These are phyloP conservation scores for Quercus berberidifolia DNA, from an alignment of 306 rosid species.

Conservation along the genomic window DNA sequence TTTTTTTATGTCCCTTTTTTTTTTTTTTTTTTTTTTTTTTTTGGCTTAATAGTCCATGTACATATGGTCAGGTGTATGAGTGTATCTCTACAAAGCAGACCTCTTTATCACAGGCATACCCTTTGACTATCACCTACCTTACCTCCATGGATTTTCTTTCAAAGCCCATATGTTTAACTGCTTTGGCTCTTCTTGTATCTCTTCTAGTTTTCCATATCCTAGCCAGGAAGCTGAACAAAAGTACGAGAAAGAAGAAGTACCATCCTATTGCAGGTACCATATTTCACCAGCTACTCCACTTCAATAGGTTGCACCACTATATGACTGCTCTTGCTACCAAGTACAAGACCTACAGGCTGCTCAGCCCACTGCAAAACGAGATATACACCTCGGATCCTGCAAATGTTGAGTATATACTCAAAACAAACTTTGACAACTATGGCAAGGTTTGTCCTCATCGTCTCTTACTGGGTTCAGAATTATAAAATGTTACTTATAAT, in stretches of 20 bases:
- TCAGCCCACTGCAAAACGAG: conserved; percentile 54
- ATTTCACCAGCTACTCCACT: conserved; percentile 62
- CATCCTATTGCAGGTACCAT: conserved; percentile 72
- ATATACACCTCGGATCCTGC: conserved; percentile 67
- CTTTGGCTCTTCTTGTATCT: conserved; percentile 27
- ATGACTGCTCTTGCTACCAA: conserved; percentile 77
- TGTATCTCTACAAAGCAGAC: too few relatives aligned
- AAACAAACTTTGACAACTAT: conserved; percentile 67
- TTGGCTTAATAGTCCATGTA: too few relatives aligned
- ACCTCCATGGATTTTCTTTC: conserved; percentile 38
- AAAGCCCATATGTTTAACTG: conserved; percentile 25
- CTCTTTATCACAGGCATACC: too few relatives aligned
- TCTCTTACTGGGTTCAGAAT: not conserved
- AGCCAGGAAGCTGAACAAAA: conserved; percentile 21
- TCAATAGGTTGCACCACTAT: conserved; percentile 66
- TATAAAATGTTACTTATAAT: too few relatives aligned
- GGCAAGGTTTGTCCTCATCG: conserved; percentile 60
- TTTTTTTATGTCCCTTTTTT: too few relatives aligned
- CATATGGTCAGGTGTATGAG: too few relatives aligned
- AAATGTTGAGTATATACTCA: conserved; percentile 83
- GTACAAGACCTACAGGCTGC: conserved; percentile 68
- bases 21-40: too few relatives aligned
- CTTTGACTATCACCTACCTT: not conserved
- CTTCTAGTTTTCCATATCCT: conserved; percentile 23
- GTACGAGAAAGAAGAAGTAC: conserved; percentile 37